Conservation (phyloP, 2,329 filamentous ascomycete genomes). For the Trichoderma atrobrunneum region DNA sequence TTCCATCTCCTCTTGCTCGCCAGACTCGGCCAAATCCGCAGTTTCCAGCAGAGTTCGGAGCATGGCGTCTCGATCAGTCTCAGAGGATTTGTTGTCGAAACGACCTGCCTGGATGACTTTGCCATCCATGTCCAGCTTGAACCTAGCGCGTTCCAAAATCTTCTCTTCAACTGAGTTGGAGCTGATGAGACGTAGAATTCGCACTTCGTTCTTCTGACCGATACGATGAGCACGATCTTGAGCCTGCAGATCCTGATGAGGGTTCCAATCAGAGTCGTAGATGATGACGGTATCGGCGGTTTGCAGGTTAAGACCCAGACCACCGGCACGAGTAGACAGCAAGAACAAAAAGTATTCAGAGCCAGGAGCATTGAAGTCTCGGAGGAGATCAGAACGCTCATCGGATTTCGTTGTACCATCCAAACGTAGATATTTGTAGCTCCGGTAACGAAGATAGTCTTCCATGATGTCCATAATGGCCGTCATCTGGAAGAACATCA, state of each 20-base stretch:
- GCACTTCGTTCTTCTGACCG: constrained; percentile 98
- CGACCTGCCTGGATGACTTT: constrained; percentile 99
- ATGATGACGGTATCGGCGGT: constrained; percentile 99
- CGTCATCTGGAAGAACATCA: constrained; percentile 99
- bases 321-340: constrained; percentile 97
- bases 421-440: constrained; percentile 82
- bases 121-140: constrained; percentile 98
- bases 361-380: constrained; percentile 81
- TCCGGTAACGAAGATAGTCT: constrained; percentile 84
- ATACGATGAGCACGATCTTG: constrained; percentile 99
- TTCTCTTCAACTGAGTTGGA: constrained; percentile 98
- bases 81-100: constrained; percentile 98
- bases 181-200: constrained; percentile 91
- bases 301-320: constrained; percentile 93
- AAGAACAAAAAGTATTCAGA: constrained; percentile 98
- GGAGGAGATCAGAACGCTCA: constrained; percentile 87
- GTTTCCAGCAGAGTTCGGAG: constrained; percentile 88
- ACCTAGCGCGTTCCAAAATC: constrained; percentile 93
- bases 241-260: constrained; percentile 97
- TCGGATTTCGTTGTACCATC: constrained; percentile 98
- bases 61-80: constrained; percentile 97
- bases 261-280: constrained; percentile 99
- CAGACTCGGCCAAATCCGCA: constrained; percentile 64
- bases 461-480: constrained; percentile 99
- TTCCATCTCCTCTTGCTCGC: constrained; percentile 95